Base-by-base conservation (phyloP, 1,284 basidiomycete species). In the Fistulinella cinereoalba region DNA sequence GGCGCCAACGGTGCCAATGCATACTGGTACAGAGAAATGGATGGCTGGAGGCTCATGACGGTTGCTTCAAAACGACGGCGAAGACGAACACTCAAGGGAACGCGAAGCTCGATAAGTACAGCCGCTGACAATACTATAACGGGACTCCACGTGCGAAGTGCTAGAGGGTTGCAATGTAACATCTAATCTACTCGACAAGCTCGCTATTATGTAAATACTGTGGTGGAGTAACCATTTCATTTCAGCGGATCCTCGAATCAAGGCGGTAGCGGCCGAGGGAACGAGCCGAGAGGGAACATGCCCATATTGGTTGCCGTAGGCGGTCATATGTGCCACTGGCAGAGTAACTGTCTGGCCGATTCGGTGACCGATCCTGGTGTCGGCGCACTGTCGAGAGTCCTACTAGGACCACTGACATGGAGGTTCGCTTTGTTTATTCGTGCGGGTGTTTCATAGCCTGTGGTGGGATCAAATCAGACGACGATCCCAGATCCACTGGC, bases 1-100 rank as follows among this genome's bases (percentile, higher is more conserved):
- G 81, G 80, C 3, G 80, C 72, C 36, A 86, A 64, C n/a, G 86
- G 85, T 48, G 76, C 63, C 25, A 88, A 67, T 42, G 70, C 65
- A 46, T 72, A 73, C 47, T 74, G 68, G 61, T 78, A 88, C 3
- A 79, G 51, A n/a, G 71, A 67, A 34, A 80, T 64, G 25, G 85
- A 58, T 3, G 80, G 75, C 34, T 72, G 56, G 40, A 71, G 57
- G 33, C 56, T 56, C 62, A 65, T 63, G 46, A 28, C 27, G 23
- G 43, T 41, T 41, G 18, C 4, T n/a, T n/a, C n/a, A 22, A 22
- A 9, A 13, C 24, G 28, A 31, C n/a, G 34, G 18, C 28, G 31
- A 7, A 6, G 15, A 1, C 21, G 6, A 23, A 51, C 25, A 27
- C 21, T 12, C 15, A 8, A 31, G 22, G 10, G 19, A 12, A 7